Percentiles rank a stretch among this genome's conserved stretches.
Conservation (phyloP, 2,329 filamentous ascomycete genomes). For the Fusarium buharicum region DNA sequence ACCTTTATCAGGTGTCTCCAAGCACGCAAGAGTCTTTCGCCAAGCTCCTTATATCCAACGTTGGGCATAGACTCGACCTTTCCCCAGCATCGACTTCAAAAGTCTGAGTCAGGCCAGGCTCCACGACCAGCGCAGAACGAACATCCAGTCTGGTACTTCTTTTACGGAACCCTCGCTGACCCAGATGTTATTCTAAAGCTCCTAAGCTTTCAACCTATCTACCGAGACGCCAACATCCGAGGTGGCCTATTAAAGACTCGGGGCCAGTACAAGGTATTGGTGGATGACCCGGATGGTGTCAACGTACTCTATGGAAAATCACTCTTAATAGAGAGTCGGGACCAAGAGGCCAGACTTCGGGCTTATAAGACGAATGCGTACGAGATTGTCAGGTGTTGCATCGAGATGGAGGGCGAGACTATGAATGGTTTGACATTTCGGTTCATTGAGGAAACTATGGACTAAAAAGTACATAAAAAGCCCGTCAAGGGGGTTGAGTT, state of each 20-base stretch:
- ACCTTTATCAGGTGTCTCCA: conserved; percentile 10
- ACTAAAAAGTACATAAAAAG: neutral
- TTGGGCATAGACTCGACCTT: conserved; percentile 10
- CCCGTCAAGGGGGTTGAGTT: neutral
- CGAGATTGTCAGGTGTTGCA: neutral
- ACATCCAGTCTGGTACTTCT: conserved; percentile 17
- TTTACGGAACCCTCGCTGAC: conserved; percentile 1
- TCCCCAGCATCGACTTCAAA: neutral
- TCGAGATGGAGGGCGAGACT: neutral
- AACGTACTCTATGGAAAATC: neutral
- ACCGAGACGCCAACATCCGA: neutral
- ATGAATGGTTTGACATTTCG: conserved; percentile 14
- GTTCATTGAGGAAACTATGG: neutral
- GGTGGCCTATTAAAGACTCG: neutral
- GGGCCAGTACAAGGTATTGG: conserved; percentile 7
- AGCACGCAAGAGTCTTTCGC: conserved; percentile 2
- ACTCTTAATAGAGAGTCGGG: neutral
- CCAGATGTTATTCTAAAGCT: neutral
- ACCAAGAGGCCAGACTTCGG: neutral
- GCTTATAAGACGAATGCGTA: conserved; percentile 11
- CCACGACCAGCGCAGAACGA: conserved; percentile 3
- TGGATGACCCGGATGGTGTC: neutral
- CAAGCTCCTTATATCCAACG: neutral
- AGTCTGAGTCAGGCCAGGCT: no score
- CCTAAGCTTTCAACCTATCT: neutral